These are phyloP conservation scores for Lactarius psammicola DNA, from an alignment of 768 basidiomycete genomes.

Conservation along the genomic window DNA sequence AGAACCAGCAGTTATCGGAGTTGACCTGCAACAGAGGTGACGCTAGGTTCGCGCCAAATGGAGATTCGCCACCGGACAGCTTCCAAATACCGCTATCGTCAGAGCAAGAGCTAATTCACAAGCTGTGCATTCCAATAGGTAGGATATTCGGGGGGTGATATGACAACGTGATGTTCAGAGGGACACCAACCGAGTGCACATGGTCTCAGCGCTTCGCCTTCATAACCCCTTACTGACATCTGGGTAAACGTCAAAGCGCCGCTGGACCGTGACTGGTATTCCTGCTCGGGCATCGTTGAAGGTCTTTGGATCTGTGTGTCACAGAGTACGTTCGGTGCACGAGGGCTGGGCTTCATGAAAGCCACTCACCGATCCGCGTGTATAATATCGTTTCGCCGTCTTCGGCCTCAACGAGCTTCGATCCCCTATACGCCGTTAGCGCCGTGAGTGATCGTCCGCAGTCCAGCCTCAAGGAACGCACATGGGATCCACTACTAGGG, in stretches of 20 bases:
- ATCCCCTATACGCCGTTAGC: slow-evolving; percentile 51
- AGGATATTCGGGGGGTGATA: background rate
- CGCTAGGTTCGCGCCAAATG: background rate
- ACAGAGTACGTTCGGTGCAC: slow-evolving; percentile 14
- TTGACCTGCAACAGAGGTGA: background rate
- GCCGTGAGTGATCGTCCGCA: slow-evolving; percentile 2
- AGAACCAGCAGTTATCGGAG: background rate
- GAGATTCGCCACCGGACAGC: background rate
- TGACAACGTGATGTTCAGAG: background rate
- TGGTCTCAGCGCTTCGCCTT: slow-evolving; percentile 9
- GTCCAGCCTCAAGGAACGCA: slow-evolving; percentile 40
- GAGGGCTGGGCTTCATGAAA: background rate
- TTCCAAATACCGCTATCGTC: background rate
- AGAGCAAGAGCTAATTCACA: background rate
- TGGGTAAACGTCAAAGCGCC: slow-evolving; percentile 89
- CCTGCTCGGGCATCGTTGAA: slow-evolving; percentile 69
- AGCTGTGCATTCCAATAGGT: background rate
- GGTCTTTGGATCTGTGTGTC: slow-evolving; percentile 55
- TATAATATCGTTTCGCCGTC: slow-evolving; percentile 79
- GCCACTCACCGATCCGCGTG: slow-evolving; percentile 71
- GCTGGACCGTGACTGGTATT: slow-evolving; percentile 89
- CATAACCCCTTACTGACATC: slow-evolving; percentile 52
- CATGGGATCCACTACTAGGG: slow-evolving; percentile 89
- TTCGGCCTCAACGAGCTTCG: slow-evolving; percentile 67
- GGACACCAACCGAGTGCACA: slow-evolving; percentile 1